Evolutionary conservation across 129 eudicot species (phyloP).

Genomic region (Apium graveolens): DNA sequence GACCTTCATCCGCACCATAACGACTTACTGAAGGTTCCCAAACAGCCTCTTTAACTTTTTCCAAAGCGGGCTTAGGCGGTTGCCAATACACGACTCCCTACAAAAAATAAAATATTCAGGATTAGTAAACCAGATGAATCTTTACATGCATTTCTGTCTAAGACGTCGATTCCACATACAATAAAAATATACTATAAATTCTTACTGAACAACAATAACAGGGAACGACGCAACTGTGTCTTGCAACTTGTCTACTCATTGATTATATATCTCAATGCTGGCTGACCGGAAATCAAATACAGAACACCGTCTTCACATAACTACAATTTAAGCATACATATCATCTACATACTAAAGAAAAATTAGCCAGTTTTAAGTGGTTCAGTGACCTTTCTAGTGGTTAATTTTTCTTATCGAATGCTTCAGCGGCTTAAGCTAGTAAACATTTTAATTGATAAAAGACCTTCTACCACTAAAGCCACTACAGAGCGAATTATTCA

Average conservation of each 20-base stretch:
- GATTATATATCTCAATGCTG: neutral
- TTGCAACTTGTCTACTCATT: neutral
- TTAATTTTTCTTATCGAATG: too few species aligned
- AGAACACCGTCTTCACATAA: neutral
- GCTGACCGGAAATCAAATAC: neutral
- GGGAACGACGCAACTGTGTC: neutral
- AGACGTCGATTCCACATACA: neutral
- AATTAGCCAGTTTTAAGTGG: neutral
- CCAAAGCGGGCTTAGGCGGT: conserved; percentile 80
- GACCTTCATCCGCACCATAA: conserved; percentile 96
- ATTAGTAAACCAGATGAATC: neutral
- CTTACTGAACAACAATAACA: neutral
- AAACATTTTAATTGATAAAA: too few species aligned
- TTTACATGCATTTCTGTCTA: neutral
- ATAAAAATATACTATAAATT: neutral
- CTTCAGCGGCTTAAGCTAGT: neutral
- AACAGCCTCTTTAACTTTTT: conserved; percentile 63
- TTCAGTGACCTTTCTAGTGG: neutral
- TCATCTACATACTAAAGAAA: neutral
- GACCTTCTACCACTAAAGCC: too few species aligned
- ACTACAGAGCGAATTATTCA: too few species aligned
- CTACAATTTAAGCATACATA: neutral
- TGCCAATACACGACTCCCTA: conserved; percentile 98
- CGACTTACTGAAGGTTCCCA: conserved; percentile 86
- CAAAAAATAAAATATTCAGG: neutral